phyloP scores from a whole-genome alignment of 106 monocot genomes.

The Amphibolis antarctica region DNA sequence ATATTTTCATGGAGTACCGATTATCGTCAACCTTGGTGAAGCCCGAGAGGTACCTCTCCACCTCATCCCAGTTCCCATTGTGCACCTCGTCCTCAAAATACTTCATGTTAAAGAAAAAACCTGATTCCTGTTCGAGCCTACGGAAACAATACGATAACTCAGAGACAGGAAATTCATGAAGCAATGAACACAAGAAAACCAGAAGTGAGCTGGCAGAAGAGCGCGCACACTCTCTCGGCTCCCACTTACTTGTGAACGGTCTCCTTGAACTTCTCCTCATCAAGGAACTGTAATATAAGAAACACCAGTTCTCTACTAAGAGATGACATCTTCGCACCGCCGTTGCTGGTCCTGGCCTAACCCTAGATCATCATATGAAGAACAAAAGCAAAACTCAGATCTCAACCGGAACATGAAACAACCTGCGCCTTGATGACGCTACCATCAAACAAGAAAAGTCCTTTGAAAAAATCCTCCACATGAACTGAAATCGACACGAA shows the following conservation, averaged over 20 bases:
- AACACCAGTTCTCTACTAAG: conserved; percentile 30
- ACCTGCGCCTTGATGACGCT: too few species aligned
- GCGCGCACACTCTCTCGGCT: neutral
- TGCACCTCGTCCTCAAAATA: conserved; percentile 27
- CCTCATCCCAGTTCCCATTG: conserved; percentile 31
- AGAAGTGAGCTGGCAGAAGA: neutral
- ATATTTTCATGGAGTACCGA: conserved; percentile 32
- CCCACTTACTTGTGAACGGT: conserved; percentile 28
- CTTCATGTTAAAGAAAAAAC: conserved; percentile 34
- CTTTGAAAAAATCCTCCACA: too few species aligned
- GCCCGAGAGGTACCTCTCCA: conserved; percentile 26
- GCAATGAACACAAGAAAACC: neutral
- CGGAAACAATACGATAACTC: neutral
- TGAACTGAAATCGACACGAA: too few species aligned
- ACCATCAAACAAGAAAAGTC: too few species aligned
- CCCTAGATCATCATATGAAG: neutral
- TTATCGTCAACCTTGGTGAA: conserved; percentile 30
- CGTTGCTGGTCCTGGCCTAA: conserved; percentile 1
- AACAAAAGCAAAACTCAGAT: neutral
- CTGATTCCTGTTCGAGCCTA: conserved; percentile 32
- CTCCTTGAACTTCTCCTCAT: conserved; percentile 32
- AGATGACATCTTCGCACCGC: conserved; percentile 14
- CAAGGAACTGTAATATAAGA: conserved; percentile 28
- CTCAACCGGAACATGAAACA: neutral
- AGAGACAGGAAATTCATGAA: neutral